A percentile compares a stretch with the other conserved stretches of the same genome.
Conservation (phyloP, 768 basidiomycete species). For the Boletus vermiculosoides region DNA sequence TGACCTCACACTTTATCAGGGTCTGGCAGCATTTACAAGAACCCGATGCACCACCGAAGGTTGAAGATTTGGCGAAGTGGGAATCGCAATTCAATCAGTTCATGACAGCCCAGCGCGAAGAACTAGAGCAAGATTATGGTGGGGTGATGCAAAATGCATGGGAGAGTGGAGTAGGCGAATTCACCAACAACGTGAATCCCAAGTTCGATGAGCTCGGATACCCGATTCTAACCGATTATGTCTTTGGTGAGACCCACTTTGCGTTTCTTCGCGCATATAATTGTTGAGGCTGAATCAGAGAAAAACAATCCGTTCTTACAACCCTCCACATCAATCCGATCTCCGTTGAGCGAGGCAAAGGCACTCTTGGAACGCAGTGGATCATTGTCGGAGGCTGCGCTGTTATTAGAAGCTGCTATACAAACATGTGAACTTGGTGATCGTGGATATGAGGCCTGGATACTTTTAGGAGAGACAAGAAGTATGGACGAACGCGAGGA, state of each 20-base stretch:
- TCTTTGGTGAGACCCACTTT: constrained; percentile 60
- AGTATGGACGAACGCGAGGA: constrained; percentile 90
- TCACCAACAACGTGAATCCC: constrained; percentile 34
- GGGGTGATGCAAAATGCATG: constrained; percentile 62
- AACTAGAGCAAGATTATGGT: constrained; percentile 62
- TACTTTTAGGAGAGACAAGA: constrained; percentile 84
- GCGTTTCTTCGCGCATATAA: neutral
- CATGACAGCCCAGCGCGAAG: constrained; percentile 67
- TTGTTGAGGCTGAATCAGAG: constrained; percentile 44
- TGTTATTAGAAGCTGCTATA: constrained; percentile 89
- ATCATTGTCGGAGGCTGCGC: constrained; percentile 81
- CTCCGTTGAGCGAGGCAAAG: constrained; percentile 69
- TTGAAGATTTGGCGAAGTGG: constrained; percentile 74
- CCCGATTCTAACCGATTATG: constrained; percentile 69
- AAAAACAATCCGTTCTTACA: constrained; percentile 69
- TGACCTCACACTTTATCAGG: constrained; percentile 35
- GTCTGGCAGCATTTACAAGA: constrained; percentile 62
- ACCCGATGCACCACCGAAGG: constrained; percentile 53
- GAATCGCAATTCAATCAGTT: constrained; percentile 81
- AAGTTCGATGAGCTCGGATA: constrained; percentile 73
- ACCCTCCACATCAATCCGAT: constrained; percentile 45
- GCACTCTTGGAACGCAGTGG: constrained; percentile 74
- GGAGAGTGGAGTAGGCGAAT: constrained; percentile 53
- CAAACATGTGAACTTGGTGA: constrained; percentile 77
- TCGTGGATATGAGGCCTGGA: constrained; percentile 89